Percentiles rank a stretch among this genome's conserved stretches.
These are phyloP conservation scores for Rubia yunnanensis DNA, from an alignment of 257 asterid species.

Conservation along the genomic window DNA sequence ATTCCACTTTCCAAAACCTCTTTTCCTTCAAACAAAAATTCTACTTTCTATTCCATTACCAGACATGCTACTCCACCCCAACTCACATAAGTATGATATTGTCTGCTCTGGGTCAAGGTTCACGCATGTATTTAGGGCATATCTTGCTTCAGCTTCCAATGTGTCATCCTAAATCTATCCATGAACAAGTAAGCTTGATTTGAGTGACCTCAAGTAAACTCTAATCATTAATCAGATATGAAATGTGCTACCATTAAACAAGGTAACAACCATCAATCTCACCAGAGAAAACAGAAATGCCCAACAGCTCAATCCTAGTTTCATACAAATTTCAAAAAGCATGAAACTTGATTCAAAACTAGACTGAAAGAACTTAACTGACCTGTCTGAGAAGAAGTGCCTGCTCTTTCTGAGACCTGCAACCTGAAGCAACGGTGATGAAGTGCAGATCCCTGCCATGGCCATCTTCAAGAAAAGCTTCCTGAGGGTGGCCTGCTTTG, in stretches of 20 bases:
- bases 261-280: not conserved
- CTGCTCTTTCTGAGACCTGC: conserved; percentile 36
- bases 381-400: conserved; percentile 53
- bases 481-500: conserved; percentile 23
- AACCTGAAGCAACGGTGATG: conserved; percentile 43
- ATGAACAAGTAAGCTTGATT: too few relatives aligned
- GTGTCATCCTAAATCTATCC: too few relatives aligned
- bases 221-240: not conserved
- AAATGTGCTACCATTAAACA: not conserved
- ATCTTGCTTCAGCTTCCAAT: too few relatives aligned
- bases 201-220: not conserved
- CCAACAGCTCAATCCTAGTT: too few relatives aligned
- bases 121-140: not conserved
- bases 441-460: conserved; percentile 26
- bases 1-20: not conserved
- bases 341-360: not conserved
- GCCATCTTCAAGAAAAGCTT: conserved; percentile 6
- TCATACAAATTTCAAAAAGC: not conserved
- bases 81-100: too few relatives aligned
- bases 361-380: conserved; percentile 6
- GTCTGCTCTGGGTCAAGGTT: too few relatives aligned
- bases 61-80: too few relatives aligned
- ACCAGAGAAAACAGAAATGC: too few relatives aligned
- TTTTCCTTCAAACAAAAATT: too few relatives aligned
- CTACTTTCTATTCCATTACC: not conserved